phyloP scores from a whole-genome alignment of 139 green algal genomes.

The Mesotaenium endlicherianum region DNA sequence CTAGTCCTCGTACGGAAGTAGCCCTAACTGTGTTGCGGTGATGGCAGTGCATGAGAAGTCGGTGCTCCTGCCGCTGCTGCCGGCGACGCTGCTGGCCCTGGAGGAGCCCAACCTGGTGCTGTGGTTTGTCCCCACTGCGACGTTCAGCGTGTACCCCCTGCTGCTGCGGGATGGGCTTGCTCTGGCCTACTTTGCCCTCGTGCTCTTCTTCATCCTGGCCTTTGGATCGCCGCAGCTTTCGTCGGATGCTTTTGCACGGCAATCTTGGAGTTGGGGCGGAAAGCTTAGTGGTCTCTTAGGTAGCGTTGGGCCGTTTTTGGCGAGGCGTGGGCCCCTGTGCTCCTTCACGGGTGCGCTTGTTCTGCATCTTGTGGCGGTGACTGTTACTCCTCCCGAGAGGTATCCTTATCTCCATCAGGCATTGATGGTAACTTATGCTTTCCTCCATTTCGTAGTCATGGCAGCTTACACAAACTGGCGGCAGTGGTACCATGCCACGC shows the following conservation, averaged over 20 bases:
- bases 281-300: too few species aligned
- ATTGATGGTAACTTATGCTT: slow-evolving; percentile 29
- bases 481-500: slow-evolving; percentile 14
- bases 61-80: slow-evolving; percentile 87
- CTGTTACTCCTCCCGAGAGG: background rate
- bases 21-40: too few species aligned
- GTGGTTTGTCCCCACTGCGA: slow-evolving; percentile 62
- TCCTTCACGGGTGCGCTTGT: background rate
- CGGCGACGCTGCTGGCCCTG: slow-evolving; percentile 67
- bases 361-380: background rate
- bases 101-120: slow-evolving; percentile 59
- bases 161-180: slow-evolving; percentile 77
- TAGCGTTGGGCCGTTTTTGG: background rate
- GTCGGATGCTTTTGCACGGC: background rate
- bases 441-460: slow-evolving; percentile 32
- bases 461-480: slow-evolving; percentile 24
- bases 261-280: too few species aligned
- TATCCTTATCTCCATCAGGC: slow-evolving; percentile 43
- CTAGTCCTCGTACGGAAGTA: too few species aligned
- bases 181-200: slow-evolving; percentile 63
- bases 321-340: background rate
- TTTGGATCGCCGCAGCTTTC: background rate
- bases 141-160: slow-evolving; percentile 88
- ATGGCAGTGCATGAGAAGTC: slow-evolving; percentile 96
- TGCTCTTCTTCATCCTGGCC: slow-evolving; percentile 18